Conservation (phyloP, 192 early-diverging fungal genomes). For the Phlyctochytrium arcticum region DNA sequence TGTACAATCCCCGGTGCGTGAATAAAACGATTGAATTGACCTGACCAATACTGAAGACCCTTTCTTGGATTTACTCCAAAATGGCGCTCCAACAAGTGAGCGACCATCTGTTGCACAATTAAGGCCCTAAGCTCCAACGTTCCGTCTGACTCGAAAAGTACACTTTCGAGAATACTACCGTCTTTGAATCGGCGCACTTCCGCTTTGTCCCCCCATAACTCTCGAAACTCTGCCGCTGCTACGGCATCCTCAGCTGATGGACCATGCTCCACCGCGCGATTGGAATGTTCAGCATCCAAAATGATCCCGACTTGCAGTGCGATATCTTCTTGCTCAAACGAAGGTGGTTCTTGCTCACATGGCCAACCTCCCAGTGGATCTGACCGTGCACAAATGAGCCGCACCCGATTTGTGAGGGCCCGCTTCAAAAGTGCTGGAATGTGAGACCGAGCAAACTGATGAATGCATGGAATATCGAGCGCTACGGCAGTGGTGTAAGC, state of each 20-base stretch:
- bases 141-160: slow-evolving; percentile 67
- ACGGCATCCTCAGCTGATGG: slow-evolving; percentile 71
- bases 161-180: slow-evolving; percentile 83
- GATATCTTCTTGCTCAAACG: slow-evolving; percentile 29
- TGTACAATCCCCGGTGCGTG: slow-evolving; percentile 38
- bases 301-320: slow-evolving; percentile 61
- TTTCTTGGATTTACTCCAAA: slow-evolving; percentile 44
- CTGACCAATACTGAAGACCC: slow-evolving; percentile 56
- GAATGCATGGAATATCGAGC: slow-evolving; percentile 36
- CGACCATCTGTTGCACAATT: slow-evolving; percentile 76
- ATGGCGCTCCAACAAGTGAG: slow-evolving; percentile 73
- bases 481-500: slow-evolving; percentile 26
- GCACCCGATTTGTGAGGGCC: slow-evolving; percentile 36
- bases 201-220: slow-evolving; percentile 84
- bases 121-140: slow-evolving; percentile 59
- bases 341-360: slow-evolving; percentile 5
- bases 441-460: slow-evolving; percentile 25
- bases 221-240: slow-evolving; percentile 59
- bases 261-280: slow-evolving; percentile 80
- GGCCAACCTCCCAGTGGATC: slow-evolving; percentile 11
- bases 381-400: slow-evolving; percentile 23
- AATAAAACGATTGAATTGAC: slow-evolving; percentile 62
- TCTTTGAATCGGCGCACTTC: slow-evolving; percentile 94
- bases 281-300: slow-evolving; percentile 60
- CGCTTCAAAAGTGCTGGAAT: slow-evolving; percentile 33